These are phyloP conservation scores for Parathielavia appendiculata DNA, from an alignment of 495 filamentous ascomycete genomes.

Conservation along the genomic window DNA sequence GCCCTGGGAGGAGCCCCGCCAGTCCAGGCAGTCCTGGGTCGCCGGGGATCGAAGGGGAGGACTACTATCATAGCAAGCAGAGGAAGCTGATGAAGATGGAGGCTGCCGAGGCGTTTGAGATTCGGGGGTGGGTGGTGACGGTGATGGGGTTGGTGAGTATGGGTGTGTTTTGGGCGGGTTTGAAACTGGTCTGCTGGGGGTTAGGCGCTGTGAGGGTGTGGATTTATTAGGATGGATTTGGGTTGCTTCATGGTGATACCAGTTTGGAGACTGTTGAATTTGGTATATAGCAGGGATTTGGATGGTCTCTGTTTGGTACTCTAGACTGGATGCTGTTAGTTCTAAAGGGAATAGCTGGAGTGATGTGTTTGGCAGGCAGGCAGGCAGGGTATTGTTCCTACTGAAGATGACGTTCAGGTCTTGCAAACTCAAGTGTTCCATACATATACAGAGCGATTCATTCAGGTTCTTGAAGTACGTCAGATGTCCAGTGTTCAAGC, in stretches of 20 bases:
- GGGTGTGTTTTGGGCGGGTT: constrained; percentile 25
- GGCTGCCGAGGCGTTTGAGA: constrained; percentile 47
- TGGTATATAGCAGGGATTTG: not conserved
- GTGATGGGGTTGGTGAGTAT: constrained; percentile 30
- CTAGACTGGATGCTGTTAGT: no score
- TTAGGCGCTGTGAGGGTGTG: constrained; percentile 4
- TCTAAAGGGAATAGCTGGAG: no score
- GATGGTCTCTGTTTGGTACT: not conserved
- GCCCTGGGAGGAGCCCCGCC: not conserved
- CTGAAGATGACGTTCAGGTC: no score
- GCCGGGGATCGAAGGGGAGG: not conserved
- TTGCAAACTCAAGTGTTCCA: not conserved
- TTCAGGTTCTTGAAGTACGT: no score
- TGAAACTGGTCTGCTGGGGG: constrained; percentile 25
- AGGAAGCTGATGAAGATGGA: constrained; percentile 47
- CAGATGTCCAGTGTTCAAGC: not conserved
- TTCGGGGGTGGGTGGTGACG: constrained; percentile 38
- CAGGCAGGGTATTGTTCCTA: no score
- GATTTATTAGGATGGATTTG: not conserved
- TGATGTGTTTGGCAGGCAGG: no score
- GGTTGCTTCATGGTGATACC: not conserved
- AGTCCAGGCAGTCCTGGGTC: not conserved
- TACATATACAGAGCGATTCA: not conserved
- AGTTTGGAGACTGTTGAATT: not conserved
- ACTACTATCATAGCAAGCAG: constrained; percentile 48